Percentiles rank a stretch among this genome's conserved stretches.
These are phyloP conservation scores for Viola odorata DNA, from an alignment of 345 rosid genomes.

Conservation along the genomic window DNA sequence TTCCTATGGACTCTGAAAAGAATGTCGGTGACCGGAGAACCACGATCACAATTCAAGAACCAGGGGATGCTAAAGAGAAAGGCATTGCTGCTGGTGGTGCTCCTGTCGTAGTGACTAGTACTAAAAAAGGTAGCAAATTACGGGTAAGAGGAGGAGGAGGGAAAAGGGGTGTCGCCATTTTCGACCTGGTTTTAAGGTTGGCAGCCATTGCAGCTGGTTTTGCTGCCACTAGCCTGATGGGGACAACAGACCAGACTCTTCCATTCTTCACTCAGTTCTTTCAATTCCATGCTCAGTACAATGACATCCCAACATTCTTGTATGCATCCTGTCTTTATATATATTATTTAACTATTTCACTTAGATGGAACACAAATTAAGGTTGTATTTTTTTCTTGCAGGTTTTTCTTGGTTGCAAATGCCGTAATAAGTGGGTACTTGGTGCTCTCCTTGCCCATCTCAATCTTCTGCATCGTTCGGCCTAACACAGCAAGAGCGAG, in stretches of 20 bases:
- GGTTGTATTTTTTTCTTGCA: slow-evolving; percentile 5
- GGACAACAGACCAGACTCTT: slow-evolving; percentile 35
- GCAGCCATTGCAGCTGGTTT: slow-evolving; percentile 32
- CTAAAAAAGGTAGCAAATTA: slow-evolving; percentile 4
- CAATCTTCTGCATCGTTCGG: slow-evolving; percentile 42
- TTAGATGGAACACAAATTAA: not conserved
- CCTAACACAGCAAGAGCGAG: slow-evolving; percentile 34
- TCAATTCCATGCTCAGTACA: slow-evolving; percentile 50
- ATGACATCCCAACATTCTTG: slow-evolving; percentile 41
- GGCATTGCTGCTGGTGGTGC: slow-evolving; percentile 13
- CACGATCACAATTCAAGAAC: slow-evolving; percentile 14
- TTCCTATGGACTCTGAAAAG: slow-evolving; percentile 25
- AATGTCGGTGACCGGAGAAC: slow-evolving; percentile 4
- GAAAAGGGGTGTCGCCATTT: slow-evolving; percentile 38
- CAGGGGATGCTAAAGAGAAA: slow-evolving; percentile 22
- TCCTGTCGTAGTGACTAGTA: not conserved
- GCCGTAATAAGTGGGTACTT: slow-evolving; percentile 41
- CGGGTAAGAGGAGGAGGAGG: slow-evolving; percentile 23
- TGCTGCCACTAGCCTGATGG: slow-evolving; percentile 41
- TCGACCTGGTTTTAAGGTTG: slow-evolving; percentile 42
- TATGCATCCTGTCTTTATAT: slow-evolving; percentile 6
- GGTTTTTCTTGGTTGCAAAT: slow-evolving; percentile 39
- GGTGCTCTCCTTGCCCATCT: slow-evolving; percentile 51
- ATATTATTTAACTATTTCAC: not conserved
- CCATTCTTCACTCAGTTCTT: slow-evolving; percentile 67